Evolutionary conservation across 345 rosid genomes (phyloP).

Genomic region (Cardiospermum halicacabum): DNA sequence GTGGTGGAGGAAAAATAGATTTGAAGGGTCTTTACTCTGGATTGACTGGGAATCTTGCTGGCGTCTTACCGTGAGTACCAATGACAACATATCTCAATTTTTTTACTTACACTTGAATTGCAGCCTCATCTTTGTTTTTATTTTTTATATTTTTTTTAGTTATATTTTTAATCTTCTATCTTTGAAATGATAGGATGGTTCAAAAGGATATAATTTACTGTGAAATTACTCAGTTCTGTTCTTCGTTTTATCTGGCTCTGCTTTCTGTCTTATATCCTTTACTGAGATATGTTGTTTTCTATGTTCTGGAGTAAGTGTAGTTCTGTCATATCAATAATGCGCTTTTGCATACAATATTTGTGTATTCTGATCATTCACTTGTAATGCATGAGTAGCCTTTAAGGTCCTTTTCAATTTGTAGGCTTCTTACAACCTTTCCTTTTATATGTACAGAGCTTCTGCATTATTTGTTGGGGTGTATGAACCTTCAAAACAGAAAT

Average conservation of each 20-base stretch:
- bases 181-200: neutral
- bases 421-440: slow-evolving; percentile 1
- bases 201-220: neutral
- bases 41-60: slow-evolving; percentile 84
- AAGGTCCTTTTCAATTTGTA: neutral
- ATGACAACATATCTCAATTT: slow-evolving; percentile 4
- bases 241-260: neutral
- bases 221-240: neutral
- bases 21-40: slow-evolving; percentile 95
- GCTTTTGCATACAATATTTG: neutral
- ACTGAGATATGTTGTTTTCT: neutral
- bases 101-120: neutral
- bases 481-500: slow-evolving; percentile 89
- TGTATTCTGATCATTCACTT: neutral
- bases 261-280: neutral
- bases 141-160: neutral
- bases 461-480: slow-evolving; percentile 93
- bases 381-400: neutral
- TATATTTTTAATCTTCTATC: too few relatives aligned
- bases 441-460: slow-evolving; percentile 62
- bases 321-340: neutral
- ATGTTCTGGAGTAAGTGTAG: neutral
- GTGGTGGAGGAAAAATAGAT: slow-evolving; percentile 76
- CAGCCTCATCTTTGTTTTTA: neutral
- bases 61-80: slow-evolving; percentile 85